Conservation (phyloP, 352 stramenopile genomes). For the Globisporangium nodosum region DNA sequence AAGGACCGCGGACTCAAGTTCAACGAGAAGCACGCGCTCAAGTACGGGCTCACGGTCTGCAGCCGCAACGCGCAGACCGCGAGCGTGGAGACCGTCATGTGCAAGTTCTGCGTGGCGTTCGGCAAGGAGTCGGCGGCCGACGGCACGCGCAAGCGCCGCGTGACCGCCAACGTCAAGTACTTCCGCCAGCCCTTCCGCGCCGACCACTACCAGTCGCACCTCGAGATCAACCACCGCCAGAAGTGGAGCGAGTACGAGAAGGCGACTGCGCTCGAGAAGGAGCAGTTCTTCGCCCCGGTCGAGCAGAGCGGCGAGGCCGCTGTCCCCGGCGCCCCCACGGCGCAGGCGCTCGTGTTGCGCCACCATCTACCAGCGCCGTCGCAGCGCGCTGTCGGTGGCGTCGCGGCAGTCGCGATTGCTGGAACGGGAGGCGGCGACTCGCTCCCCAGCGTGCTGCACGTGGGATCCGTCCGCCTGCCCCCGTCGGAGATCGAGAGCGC, state of each 20-base stretch:
- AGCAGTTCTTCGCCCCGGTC: slow-evolving; percentile 40
- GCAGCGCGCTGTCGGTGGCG: neutral
- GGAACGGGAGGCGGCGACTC: neutral
- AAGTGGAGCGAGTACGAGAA: slow-evolving; percentile 63
- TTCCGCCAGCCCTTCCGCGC: slow-evolving; percentile 60
- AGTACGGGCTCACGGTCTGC: slow-evolving; percentile 65
- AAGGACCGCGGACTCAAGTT: slow-evolving; percentile 61
- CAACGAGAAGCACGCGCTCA: slow-evolving; percentile 64
- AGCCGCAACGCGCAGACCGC: slow-evolving; percentile 40
- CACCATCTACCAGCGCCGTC: slow-evolving; percentile 3
- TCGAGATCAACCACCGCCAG: slow-evolving; percentile 65
- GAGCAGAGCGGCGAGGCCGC: slow-evolving; percentile 19
- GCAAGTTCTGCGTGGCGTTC: slow-evolving; percentile 72
- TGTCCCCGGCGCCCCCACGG: slow-evolving; percentile 16
- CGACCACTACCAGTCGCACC: slow-evolving; percentile 61
- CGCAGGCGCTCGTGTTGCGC: slow-evolving; percentile 24
- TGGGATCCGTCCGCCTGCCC: slow-evolving; percentile 37
- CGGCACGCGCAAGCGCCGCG: slow-evolving; percentile 49
- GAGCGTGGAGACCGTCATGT: slow-evolving; percentile 63
- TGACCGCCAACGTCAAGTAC: slow-evolving; percentile 71
- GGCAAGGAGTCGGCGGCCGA: slow-evolving; percentile 51
- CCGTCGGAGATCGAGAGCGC: slow-evolving; percentile 52
- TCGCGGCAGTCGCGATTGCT: neutral
- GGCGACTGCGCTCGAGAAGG: slow-evolving; percentile 43
- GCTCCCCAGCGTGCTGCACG: slow-evolving; percentile 4